Evolutionary conservation across 768 basidiomycete genomes (phyloP).

Genomic region (Agaricus sinodeliciosus): DNA sequence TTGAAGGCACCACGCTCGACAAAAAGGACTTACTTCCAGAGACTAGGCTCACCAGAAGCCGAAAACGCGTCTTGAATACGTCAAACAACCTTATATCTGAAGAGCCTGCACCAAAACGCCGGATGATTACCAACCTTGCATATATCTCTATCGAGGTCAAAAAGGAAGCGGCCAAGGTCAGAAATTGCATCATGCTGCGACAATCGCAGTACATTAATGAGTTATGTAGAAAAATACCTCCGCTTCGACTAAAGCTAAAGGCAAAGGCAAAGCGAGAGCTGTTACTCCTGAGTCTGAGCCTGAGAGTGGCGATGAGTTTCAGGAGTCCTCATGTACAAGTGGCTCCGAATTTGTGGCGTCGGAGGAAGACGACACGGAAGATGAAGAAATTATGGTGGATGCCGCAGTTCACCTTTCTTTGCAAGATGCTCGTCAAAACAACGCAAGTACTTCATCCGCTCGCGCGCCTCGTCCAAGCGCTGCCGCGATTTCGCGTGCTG

Average conservation of each 20-base stretch:
- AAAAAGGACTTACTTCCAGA: conserved; percentile 8
- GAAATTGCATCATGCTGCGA: conserved; percentile 1
- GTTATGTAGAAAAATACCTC: conserved; percentile 8
- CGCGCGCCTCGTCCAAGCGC: conserved; percentile 29
- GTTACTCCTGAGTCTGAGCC: conserved; percentile 23
- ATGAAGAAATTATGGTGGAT: conserved; percentile 48
- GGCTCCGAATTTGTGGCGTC: conserved; percentile 56
- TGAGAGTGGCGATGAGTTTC: conserved; percentile 28
- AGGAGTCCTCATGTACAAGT: conserved; percentile 45
- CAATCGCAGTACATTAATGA: not conserved
- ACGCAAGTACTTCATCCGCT: conserved; percentile 30
- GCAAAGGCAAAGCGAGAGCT: conserved; percentile 31
- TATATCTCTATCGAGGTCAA: conserved; percentile 28
- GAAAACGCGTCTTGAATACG: conserved; percentile 21
- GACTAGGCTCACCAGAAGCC: conserved; percentile 15
- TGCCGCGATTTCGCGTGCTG: conserved; percentile 37
- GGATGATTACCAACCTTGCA: conserved; percentile 24
- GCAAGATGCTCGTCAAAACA: conserved; percentile 21
- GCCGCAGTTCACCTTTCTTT: conserved; percentile 53
- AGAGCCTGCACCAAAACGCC: conserved; percentile 24
- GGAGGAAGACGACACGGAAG: conserved; percentile 33
- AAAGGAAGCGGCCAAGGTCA: conserved; percentile 20
- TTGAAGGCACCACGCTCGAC: conserved; percentile 17
- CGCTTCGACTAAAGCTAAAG: conserved; percentile 20
- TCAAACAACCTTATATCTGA: conserved; percentile 18